Base-by-base conservation (phyloP, 257 asterid species). In the Lycium barbarum region DNA sequence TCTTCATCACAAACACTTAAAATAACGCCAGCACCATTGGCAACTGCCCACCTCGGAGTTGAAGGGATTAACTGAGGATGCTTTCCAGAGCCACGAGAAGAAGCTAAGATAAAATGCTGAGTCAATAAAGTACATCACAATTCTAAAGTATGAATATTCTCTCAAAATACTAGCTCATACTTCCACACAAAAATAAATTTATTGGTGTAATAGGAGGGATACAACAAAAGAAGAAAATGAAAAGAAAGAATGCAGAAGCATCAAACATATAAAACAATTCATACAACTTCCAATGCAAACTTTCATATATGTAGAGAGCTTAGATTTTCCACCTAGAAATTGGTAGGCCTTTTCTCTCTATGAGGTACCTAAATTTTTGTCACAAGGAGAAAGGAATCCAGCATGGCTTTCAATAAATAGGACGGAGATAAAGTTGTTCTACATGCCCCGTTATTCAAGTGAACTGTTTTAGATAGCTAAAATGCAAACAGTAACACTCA, bases 31-130 rank as follows among this genome's bases (percentile, higher is more conserved):
- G 99, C 99, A 20, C 98, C 99, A 88, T 97, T 97, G 86, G 99
- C 99, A 91, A 94, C 98, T 22, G 99, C 99, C 99, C 99, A 97
- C 91, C 99, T 91, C 14, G 99, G 99, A 84, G 98, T 95, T 83
- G 99, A 92, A 79, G 96, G 99, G 88, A 97, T 89, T 83, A 97
- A 93, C 89, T 97, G 98, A 70, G 98, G 99, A 90, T 97, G 99
- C 91, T 97, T 97, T 90, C 99, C 98, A 79, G 99, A 96, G 82
- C 98, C 99, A 88, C 97, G 95, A 87, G 98, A 90, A 86, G 96
- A 91, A 87, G 97, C 99, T 97, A 91, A 84, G 61, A 85, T 57
- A 72, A 84, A 85, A 84, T 84, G 20, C 26, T 36, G 79, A 83
- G 80, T 53, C 65, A 78, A 83, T 14, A 78, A 53, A 53, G 82